Evolutionary conservation across 768 basidiomycete species (phyloP).

Genomic region (Clathrus columnatus): DNA sequence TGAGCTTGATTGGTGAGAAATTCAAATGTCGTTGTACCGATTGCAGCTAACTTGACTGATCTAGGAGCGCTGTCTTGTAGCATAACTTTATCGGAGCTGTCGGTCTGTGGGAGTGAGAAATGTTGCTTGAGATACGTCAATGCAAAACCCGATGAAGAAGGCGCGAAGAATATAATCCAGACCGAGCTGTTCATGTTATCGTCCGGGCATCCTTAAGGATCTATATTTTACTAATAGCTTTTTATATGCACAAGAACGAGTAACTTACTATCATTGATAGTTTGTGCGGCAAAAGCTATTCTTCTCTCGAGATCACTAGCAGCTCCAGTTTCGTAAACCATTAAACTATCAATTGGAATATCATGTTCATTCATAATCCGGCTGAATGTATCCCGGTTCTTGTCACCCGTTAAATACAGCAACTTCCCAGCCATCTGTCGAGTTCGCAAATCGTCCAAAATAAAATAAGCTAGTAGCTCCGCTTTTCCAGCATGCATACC

Average conservation of each 20-base stretch:
- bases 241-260: background rate
- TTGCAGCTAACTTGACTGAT: constrained; percentile 41
- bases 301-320: constrained; percentile 30
- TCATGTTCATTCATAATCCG: constrained; percentile 37
- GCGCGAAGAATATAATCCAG: constrained; percentile 74
- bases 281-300: background rate
- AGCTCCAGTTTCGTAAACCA: constrained; percentile 57
- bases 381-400: constrained; percentile 64
- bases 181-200: background rate
- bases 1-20: constrained; percentile 39
- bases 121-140: constrained; percentile 38
- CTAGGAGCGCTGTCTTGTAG: background rate
- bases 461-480: constrained; percentile 58
- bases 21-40: constrained; percentile 57
- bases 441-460: constrained; percentile 32
- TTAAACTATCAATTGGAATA: constrained; percentile 39
- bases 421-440: constrained; percentile 24
- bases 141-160: constrained; percentile 56
- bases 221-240: background rate
- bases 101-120: constrained; percentile 30
- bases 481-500: constrained; percentile 55
- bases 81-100: background rate
- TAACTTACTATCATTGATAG: background rate
- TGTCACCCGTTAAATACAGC: constrained; percentile 81
- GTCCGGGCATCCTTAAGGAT: background rate